Percentiles rank a stretch among this genome's conserved stretches.
phyloP scores from a whole-genome alignment of 495 filamentous ascomycete genomes.

The Bacidia rubella region DNA sequence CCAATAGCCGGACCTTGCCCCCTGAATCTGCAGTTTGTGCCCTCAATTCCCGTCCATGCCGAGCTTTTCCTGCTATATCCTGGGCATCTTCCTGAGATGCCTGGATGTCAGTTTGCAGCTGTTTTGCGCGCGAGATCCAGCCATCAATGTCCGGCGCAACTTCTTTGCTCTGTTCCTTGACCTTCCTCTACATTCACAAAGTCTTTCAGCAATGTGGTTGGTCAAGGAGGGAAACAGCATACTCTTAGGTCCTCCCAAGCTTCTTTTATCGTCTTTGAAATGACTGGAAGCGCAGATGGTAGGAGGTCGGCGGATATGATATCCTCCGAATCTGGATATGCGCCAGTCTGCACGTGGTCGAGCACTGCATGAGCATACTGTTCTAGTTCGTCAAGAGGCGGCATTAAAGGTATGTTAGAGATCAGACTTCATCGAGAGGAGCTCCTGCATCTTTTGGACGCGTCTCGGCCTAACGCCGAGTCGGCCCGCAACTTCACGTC shows the following conservation, averaged over 20 bases:
- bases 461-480: no score
- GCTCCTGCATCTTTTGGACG: no score
- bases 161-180: constrained; percentile 40
- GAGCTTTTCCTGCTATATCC: constrained; percentile 59
- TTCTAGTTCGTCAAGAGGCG: constrained; percentile 20
- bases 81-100: constrained; percentile 55
- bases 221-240: constrained; percentile 15
- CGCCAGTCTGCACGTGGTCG: constrained; percentile 53
- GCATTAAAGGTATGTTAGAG: constrained; percentile 15
- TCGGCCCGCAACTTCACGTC: neutral
- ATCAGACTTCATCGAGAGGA: no score
- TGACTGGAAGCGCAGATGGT: constrained; percentile 41
- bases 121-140: constrained; percentile 73
- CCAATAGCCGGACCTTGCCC: constrained; percentile 55
- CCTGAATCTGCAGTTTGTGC: constrained; percentile 49
- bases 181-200: neutral
- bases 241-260: constrained; percentile 62
- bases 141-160: constrained; percentile 63
- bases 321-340: constrained; percentile 60
- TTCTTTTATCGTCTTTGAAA: constrained; percentile 49
- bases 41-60: constrained; percentile 46
- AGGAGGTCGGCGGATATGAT: constrained; percentile 50
- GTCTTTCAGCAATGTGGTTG: no score
- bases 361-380: constrained; percentile 55
- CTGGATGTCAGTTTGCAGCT: constrained; percentile 70